Conservation (phyloP, 1,139 yeast species). For the Sugiyamaella grinbergsii region DNA sequence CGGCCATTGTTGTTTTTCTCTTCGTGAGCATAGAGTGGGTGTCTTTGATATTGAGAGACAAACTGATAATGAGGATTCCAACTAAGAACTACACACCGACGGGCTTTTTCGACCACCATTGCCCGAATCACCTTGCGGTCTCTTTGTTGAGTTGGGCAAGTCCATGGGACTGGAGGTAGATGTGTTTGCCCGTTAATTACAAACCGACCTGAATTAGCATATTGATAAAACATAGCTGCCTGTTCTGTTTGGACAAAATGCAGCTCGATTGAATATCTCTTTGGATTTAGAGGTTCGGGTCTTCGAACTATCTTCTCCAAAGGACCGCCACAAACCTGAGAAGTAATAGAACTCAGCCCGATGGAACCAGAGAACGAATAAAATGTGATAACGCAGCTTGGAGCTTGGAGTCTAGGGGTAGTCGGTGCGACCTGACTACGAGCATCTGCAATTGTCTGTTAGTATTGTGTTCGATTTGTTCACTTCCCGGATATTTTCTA, state of each 20-base stretch:
- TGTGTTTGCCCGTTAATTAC: conserved; percentile 60
- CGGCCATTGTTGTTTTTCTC: neutral
- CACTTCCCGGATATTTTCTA: too few species aligned
- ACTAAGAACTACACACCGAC: conserved; percentile 48
- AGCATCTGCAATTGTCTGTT: neutral
- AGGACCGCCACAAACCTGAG: conserved; percentile 75
- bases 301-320: conserved; percentile 52
- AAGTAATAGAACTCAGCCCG: conserved; percentile 55
- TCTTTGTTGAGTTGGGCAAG: conserved; percentile 1
- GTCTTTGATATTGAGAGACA: conserved; percentile 5
- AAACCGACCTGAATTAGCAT: conserved; percentile 59
- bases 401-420: neutral
- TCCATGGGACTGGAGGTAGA: conserved; percentile 40
- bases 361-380: conserved; percentile 42
- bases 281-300: conserved; percentile 22
- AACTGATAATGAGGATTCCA: conserved; percentile 12
- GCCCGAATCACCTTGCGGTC: conserved; percentile 40
- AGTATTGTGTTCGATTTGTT: too few species aligned
- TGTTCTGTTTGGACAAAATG: conserved; percentile 56
- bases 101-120: conserved; percentile 40
- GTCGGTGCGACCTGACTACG: neutral
- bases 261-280: conserved; percentile 46
- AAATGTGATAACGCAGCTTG: neutral
- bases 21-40: conserved; percentile 1
- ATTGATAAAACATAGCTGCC: conserved; percentile 59